A percentile compares a stretch with the other conserved stretches of the same genome.
phyloP scores from a whole-genome alignment of 495 filamentous ascomycete species.

The Neurospora sp. region DNA sequence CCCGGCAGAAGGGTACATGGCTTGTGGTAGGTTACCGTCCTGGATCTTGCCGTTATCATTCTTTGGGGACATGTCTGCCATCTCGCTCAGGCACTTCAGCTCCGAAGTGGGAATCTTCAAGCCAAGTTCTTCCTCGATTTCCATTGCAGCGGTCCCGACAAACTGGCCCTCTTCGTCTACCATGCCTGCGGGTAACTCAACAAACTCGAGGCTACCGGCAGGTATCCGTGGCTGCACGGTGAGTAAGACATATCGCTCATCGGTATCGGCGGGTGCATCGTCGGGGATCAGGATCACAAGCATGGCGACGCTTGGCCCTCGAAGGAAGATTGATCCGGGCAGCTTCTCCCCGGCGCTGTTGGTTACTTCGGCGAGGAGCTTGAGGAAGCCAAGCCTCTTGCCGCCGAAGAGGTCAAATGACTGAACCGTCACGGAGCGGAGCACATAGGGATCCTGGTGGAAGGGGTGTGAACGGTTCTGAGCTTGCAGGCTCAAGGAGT shows the following conservation, averaged over 20 bases:
- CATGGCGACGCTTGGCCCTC: conserved; percentile 75
- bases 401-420: conserved; percentile 61
- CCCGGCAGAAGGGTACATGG: conserved; percentile 66
- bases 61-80: conserved; percentile 35
- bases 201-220: conserved; percentile 62
- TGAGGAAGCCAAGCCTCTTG: conserved; percentile 65
- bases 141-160: conserved; percentile 64
- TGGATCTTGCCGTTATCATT: conserved; percentile 16
- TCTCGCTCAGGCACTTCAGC: conserved; percentile 47
- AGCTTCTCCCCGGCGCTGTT: conserved; percentile 55
- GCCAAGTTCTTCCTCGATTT: conserved; percentile 76
- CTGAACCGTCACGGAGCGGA: conserved; percentile 63
- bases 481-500: conserved; percentile 53
- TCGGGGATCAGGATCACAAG: conserved; percentile 68
- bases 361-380: conserved; percentile 55
- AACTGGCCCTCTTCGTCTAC: conserved; percentile 71
- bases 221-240: conserved; percentile 79
- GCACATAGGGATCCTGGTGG: conserved; percentile 55
- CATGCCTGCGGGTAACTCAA: conserved; percentile 86
- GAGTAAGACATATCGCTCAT: conserved; percentile 61
- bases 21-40: conserved; percentile 45
- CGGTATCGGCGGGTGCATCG: conserved; percentile 36
- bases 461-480: conserved; percentile 53
- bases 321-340: conserved; percentile 69
- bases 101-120: conserved; percentile 37